Evolutionary conservation across 2,329 filamentous ascomycete genomes (phyloP), one percentile per base, ranked within the genome.

Genomic region (Pestalotiopsis sp.): DNA sequence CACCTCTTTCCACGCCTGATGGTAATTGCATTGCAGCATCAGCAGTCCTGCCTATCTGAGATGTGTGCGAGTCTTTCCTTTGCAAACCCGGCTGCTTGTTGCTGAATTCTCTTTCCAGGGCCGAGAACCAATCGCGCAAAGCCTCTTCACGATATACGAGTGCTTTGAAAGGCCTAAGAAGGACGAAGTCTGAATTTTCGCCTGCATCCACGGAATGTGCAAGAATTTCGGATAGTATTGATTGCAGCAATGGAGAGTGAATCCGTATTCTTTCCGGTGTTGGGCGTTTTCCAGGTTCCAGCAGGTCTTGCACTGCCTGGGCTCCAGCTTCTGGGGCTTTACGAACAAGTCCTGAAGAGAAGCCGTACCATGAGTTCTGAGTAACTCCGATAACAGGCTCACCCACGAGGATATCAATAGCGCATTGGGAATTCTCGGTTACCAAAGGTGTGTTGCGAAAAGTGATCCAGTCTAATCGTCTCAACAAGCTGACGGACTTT

Each of bases 111-210:
- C n/a, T n/a, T n/a, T 45, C 40, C 20, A 66, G 17, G 6, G 27
- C 56, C 13, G 6, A 11, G 0, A 59, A 6, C 12, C 17, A 2
- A 2, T 52, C n/a, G 17, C 20, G 41, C 17, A 61, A 13, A 12
- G 36, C 12, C 2, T 66, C 20, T 3, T 60, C 31, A 12, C 31
- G 27, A 17, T 66, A 59, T 1, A 61, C 41, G 1, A 66, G 23
- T 25, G 45, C 17, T 25, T 66, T 66, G 65, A 66, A 66, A 12
- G 65, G 65, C 4, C 65, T 25, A 25, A 66, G 23, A 7, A 66
- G 2, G 6, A 66, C 49, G 20, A 66, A 59, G 6, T 17, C 40
- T 41, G 41, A 38, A 7, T 6, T 4, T 14, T 6, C 5, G 40
- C 40, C 40, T 5, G 2, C 0, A 3, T 4, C 1, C 12, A 45